A percentile compares a stretch with the other conserved stretches of the same genome.
Evolutionary conservation across 176 grass and related monocot genomes (phyloP).

Genomic region (Pontederia crassipes): DNA sequence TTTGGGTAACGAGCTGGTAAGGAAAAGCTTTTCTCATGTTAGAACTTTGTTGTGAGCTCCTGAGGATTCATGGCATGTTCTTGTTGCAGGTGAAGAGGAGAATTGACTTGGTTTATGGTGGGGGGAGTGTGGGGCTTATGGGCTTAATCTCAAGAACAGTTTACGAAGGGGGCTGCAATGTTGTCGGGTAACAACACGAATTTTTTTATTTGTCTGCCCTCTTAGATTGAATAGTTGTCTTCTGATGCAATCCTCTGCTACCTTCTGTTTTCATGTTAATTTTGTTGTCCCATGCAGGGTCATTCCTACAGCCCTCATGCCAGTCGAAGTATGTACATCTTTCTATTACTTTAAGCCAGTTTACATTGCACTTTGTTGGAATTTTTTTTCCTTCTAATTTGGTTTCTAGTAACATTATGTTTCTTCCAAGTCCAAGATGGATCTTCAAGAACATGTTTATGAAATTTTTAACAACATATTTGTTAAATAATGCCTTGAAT

Average conservation of each 20-base stretch:
- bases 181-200: constrained; percentile 49
- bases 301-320: constrained; percentile 90
- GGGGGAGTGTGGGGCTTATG: constrained; percentile 90
- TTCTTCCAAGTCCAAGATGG: too few relatives aligned
- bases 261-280: neutral
- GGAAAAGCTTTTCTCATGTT: neutral
- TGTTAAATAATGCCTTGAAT: too few relatives aligned
- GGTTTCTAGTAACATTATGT: too few relatives aligned
- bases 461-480: too few relatives aligned
- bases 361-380: too few relatives aligned
- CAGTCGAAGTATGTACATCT: constrained; percentile 46
- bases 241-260: neutral
- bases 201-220: neutral
- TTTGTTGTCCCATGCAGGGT: constrained; percentile 42
- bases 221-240: too few relatives aligned
- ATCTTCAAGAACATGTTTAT: too few relatives aligned
- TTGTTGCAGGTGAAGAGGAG: constrained; percentile 52
- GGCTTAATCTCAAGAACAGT: constrained; percentile 86
- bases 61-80: too few relatives aligned
- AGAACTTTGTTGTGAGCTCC: too few relatives aligned
- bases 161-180: constrained; percentile 64
- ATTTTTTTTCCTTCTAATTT: too few relatives aligned
- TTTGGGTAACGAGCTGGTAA: constrained; percentile 79
- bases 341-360: too few relatives aligned
- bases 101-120: constrained; percentile 89